phyloP scores from a whole-genome alignment of 2,329 filamentous ascomycete genomes.

The Lasiodiplodia hormozganensis region DNA sequence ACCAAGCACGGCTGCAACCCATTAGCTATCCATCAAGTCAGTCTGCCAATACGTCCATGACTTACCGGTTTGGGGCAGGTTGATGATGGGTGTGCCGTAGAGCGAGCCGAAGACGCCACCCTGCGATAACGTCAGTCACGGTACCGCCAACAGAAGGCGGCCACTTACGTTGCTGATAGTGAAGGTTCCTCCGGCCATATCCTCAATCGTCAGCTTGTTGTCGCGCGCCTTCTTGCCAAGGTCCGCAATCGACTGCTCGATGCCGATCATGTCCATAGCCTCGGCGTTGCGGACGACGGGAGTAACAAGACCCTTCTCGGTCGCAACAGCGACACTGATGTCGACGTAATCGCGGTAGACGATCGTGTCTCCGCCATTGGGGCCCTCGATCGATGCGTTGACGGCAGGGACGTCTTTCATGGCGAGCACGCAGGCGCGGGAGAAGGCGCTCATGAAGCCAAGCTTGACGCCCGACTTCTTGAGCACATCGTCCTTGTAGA shows the following conservation, averaged over 20 bases:
- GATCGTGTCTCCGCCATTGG: conserved; percentile 93
- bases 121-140: conserved; percentile 36
- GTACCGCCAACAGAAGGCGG: not conserved
- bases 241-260: conserved; percentile 90
- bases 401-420: conserved; percentile 95
- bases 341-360: conserved; percentile 99
- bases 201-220: conserved; percentile 96
- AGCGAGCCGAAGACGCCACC: conserved; percentile 95
- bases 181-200: conserved; percentile 98
- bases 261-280: conserved; percentile 82
- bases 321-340: conserved; percentile 95
- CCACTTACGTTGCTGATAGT: conserved; percentile 84
- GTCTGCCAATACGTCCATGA: not conserved
- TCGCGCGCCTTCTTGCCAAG: conserved; percentile 98
- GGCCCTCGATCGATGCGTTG: conserved; percentile 96
- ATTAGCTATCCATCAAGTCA: conserved; percentile 31
- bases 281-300: conserved; percentile 96
- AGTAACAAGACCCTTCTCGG: conserved; percentile 95
- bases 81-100: conserved; percentile 98
- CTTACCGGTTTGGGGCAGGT: conserved; percentile 82
- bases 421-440: conserved; percentile 84
- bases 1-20: conserved; percentile 72
- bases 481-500: conserved; percentile 94
- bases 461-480: conserved; percentile 98
- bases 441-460: conserved; percentile 99